Evolutionary conservation across 2,329 filamentous ascomycete species (phyloP).

Genomic region (Fusarium pseudonygamai): DNA sequence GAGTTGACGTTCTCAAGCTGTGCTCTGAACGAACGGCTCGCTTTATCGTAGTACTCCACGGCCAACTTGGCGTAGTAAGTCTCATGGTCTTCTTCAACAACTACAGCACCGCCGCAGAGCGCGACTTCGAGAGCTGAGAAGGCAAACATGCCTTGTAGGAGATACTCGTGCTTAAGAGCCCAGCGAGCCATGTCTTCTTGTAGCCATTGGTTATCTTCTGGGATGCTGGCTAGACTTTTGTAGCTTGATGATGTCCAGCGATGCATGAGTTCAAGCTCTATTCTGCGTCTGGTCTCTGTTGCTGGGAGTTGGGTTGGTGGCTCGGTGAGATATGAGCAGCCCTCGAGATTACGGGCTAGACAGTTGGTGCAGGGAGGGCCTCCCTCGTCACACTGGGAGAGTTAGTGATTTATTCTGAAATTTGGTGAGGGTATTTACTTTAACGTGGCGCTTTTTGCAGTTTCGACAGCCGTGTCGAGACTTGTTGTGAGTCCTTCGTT

Average conservation of each 20-base stretch:
- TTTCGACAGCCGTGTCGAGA: constrained; percentile 41
- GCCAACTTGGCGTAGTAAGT: constrained; percentile 36
- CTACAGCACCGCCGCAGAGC: constrained; percentile 28
- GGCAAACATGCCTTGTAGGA: constrained; percentile 50
- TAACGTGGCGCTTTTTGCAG: constrained; percentile 41
- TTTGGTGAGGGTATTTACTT: constrained; percentile 11
- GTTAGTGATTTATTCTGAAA: background rate
- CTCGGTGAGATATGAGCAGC: constrained; percentile 32
- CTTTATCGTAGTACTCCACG: constrained; percentile 40
- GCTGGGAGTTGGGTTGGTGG: constrained; percentile 13
- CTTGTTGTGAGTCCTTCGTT: constrained; percentile 39
- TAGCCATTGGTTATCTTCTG: constrained; percentile 49
- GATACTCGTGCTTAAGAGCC: constrained; percentile 51
- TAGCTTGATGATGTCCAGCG: constrained; percentile 59
- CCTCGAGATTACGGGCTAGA: constrained; percentile 38
- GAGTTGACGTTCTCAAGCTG: constrained; percentile 33
- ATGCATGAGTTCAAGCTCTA: constrained; percentile 63
- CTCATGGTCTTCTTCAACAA: constrained; percentile 22
- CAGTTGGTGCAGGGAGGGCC: constrained; percentile 50
- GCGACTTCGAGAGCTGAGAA: constrained; percentile 37
- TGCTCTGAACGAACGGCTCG: constrained; percentile 34
- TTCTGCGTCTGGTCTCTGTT: constrained; percentile 38
- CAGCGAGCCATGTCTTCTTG: constrained; percentile 47
- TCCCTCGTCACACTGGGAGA: constrained; percentile 48
- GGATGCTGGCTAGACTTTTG: constrained; percentile 50